phyloP scores from a whole-genome alignment of 1,139 yeast species.

The Candida tropicalis region DNA sequence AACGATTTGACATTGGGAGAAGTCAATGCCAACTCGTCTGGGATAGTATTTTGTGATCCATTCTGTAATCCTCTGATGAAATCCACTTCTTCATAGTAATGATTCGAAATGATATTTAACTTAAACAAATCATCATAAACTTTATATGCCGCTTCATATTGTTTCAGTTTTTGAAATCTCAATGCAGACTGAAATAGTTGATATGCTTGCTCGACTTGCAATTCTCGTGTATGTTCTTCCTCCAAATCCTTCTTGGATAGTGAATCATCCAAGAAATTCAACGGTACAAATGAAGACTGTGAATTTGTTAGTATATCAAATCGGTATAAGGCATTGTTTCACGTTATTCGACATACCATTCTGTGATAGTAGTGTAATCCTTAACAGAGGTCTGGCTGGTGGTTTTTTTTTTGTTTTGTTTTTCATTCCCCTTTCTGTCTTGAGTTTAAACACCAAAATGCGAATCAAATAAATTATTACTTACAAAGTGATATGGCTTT shows the following conservation, averaged over 20 bases:
- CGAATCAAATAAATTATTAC: not conserved
- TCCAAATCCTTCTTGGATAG: constrained; percentile 56
- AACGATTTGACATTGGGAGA: constrained; percentile 76
- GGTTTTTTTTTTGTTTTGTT: too few relatives aligned
- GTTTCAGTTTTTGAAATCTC: constrained; percentile 52
- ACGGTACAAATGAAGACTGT: constrained; percentile 74
- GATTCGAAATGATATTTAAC: constrained; percentile 64
- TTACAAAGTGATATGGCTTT: too few relatives aligned
- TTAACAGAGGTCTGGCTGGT: too few relatives aligned
- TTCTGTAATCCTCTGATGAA: constrained; percentile 44
- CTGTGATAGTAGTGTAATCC: too few relatives aligned
- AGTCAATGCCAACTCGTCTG: constrained; percentile 47
- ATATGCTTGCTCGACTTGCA: constrained; percentile 84
- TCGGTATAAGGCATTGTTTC: too few relatives aligned
- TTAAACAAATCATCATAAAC: constrained; percentile 66
- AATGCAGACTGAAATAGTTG: constrained; percentile 75
- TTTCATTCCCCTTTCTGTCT: too few relatives aligned
- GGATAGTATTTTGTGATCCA: constrained; percentile 32
- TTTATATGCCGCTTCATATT: constrained; percentile 51
- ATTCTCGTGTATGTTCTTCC: constrained; percentile 89
- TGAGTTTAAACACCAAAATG: not conserved
- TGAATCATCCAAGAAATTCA: constrained; percentile 76
- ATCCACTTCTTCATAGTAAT: constrained; percentile 45
- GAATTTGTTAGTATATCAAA: constrained; percentile 8
- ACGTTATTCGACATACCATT: constrained; percentile 4